phyloP scores from a whole-genome alignment of 2,329 filamentous ascomycete genomes.

The Monilinia aucupariae region DNA sequence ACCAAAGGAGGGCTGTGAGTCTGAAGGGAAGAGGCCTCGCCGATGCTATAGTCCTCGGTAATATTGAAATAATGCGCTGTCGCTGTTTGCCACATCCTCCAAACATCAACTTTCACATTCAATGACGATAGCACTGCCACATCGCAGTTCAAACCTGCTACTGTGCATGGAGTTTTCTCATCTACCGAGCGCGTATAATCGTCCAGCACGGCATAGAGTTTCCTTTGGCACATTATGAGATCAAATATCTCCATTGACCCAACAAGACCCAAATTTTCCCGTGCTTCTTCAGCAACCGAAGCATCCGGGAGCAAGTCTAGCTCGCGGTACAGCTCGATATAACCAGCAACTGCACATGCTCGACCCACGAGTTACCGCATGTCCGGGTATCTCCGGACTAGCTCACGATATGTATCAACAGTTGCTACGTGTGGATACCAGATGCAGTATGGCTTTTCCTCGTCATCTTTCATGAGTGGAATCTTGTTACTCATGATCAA shows the following conservation, averaged over 20 bases:
- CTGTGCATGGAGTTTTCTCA: accelerated
- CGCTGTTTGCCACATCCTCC: neutral
- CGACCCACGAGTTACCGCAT: neutral
- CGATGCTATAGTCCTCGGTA: neutral
- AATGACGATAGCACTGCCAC: neutral
- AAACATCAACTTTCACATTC: neutral
- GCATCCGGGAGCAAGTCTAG: neutral
- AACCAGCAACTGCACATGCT: neutral
- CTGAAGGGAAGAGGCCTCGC: neutral
- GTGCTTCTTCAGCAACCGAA: neutral
- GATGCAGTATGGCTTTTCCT: neutral
- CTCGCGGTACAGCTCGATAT: neutral
- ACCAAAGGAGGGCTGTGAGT: neutral
- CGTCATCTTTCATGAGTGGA: neutral
- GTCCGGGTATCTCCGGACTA: neutral
- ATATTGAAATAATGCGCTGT: neutral
- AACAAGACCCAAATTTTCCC: neutral
- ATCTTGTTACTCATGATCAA: neutral
- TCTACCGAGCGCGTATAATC: neutral
- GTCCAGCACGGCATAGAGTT: accelerated
- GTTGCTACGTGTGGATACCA: neutral
- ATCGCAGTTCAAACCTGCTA: neutral
- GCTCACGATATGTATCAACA: neutral
- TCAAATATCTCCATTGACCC: neutral
- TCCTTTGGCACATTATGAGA: neutral